A percentile compares a stretch with the other conserved stretches of the same genome.
Conservation (phyloP, 345 rosid genomes). For the Populus deltoides region DNA sequence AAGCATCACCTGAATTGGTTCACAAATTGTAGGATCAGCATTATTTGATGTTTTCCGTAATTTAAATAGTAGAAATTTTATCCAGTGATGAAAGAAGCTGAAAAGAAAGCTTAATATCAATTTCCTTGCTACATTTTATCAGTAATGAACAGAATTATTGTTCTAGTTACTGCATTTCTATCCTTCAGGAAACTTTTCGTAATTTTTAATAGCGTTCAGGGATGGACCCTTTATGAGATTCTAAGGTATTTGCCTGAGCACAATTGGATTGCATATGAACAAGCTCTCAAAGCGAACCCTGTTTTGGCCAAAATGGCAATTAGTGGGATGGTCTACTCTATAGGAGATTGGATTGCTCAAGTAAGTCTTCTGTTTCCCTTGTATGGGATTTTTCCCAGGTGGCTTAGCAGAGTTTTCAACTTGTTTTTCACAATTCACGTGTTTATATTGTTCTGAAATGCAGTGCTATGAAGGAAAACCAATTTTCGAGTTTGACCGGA, state of each 20-base stretch:
- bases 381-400: neutral
- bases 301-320: conserved; percentile 95
- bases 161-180: neutral
- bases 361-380: conserved; percentile 29
- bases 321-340: conserved; percentile 78
- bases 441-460: conserved; percentile 9
- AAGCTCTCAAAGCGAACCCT: conserved; percentile 78
- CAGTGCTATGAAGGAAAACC: conserved; percentile 93
- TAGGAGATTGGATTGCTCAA: conserved; percentile 98
- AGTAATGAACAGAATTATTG: neutral
- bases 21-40: neutral
- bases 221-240: conserved; percentile 92
- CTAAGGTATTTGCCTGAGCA: conserved; percentile 80
- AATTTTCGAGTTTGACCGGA: conserved; percentile 61
- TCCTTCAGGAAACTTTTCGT: neutral
- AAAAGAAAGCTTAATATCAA: neutral
- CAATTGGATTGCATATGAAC: conserved; percentile 90
- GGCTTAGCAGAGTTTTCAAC: neutral
- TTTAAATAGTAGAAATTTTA: too few relatives aligned
- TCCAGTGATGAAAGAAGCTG: neutral
- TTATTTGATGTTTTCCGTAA: neutral
- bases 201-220: conserved; percentile 38
- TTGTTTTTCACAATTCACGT: neutral
- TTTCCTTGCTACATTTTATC: neutral
- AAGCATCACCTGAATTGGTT: neutral